Evolutionary conservation across 305 asterid species (phyloP).

Genomic region (Fraxinus nigra): DNA sequence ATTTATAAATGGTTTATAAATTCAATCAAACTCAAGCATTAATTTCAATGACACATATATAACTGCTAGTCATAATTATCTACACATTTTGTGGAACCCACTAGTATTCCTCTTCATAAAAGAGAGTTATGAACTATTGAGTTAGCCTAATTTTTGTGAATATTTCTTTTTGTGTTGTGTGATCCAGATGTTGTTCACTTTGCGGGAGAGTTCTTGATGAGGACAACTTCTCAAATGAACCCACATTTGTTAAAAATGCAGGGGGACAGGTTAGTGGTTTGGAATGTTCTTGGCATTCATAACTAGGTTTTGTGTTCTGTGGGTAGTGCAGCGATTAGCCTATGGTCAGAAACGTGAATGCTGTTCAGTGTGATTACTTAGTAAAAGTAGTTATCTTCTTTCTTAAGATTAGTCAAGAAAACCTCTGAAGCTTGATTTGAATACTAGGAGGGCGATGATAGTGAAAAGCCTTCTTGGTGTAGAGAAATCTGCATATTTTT

Average conservation of each 20-base stretch:
- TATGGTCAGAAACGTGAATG: not conserved
- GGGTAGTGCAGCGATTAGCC: not conserved
- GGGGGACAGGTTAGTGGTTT: conserved; percentile 54
- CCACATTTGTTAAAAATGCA: conserved; percentile 54
- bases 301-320: not conserved
- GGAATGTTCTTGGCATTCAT: conserved; percentile 1
- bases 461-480: not conserved
- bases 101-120: not conserved
- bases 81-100: not conserved
- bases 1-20: too few relatives aligned
- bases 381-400: not conserved
- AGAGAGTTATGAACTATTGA: not conserved
- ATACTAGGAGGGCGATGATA: not conserved
- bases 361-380: not conserved
- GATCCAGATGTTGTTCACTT: conserved; percentile 52
- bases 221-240: conserved; percentile 46
- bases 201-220: conserved; percentile 68
- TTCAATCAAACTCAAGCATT: not conserved
- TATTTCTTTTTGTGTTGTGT: not conserved
- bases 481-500: not conserved
- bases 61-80: not conserved
- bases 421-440: not conserved
- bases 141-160: not conserved
- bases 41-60: not conserved
- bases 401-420: not conserved